Base-by-base conservation (phyloP, 2,329 filamentous ascomycete genomes). In the Colletotrichum cordylinicola region DNA sequence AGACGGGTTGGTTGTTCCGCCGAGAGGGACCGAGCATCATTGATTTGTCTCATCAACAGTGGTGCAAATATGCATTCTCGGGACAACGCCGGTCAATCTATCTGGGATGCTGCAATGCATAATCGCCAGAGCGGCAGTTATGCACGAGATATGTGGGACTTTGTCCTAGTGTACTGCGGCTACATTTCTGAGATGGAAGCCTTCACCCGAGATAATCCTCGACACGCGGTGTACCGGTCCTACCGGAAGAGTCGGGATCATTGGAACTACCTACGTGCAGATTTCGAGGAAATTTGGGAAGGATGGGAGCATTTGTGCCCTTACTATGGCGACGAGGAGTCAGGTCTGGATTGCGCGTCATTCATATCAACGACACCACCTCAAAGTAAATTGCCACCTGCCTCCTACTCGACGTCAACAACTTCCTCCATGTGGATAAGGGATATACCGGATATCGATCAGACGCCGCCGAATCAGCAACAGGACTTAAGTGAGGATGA, bases 1-100 rank as follows among this genome's bases (percentile, higher is more conserved):
- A 8, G 33, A 6, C 31, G n/a, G 2, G 1, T 39, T 12, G 3
- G 8, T 1, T 4, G 3, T 24, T 7, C 3, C 31, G 6, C 1
- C 2, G 7, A 60, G n/a, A 13, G 3, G 2, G 31, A 64, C 60
- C 16, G 8, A 10, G 3, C 6, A 37, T 64, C 31, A 6, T 21
- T 37, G 5, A 2, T 64, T 6, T 39, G 2, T 5, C 16, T 66
- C 2, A 48, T 66, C 8, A 8, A 31, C 9, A 52, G 18, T 4
- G 62, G 62, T 66, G 62, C 62, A 10, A 27, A 33, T 52, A 48
- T 43, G 5, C 7, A 16, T 6, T 12, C 62, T 33, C 16, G 37
- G 2, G 62, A 66, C 15, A 7, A 66, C 6, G 16, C 6, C 2
- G 62, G 62, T 5, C 6, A 0, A 2, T 66, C 62, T 2, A 66